A percentile compares a stretch with the other conserved stretches of the same genome.
These are phyloP conservation scores for Podochytrium sp. DNA, from an alignment of 192 early-diverging fungal species.

Conservation along the genomic window DNA sequence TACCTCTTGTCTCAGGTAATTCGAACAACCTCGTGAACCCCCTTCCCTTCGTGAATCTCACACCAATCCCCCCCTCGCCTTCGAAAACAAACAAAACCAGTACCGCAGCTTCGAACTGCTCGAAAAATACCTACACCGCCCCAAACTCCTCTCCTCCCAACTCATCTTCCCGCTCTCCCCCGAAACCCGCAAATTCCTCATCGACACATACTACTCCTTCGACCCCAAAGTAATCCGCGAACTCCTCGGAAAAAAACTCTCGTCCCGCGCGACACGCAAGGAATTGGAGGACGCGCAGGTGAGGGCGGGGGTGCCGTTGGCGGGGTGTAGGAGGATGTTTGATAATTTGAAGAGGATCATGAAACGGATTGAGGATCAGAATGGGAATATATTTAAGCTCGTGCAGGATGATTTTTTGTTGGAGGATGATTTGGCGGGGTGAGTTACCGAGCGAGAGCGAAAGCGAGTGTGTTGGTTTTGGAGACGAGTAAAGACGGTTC, in stretches of 20 bases:
- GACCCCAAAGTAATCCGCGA: slow-evolving; percentile 35
- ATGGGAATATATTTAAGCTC: slow-evolving; percentile 50
- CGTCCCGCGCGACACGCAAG: slow-evolving; percentile 44
- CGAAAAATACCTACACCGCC: slow-evolving; percentile 47
- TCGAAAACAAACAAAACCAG: no score
- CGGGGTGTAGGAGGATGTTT: slow-evolving; percentile 60
- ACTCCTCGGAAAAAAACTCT: slow-evolving; percentile 59
- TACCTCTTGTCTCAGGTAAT: slow-evolving; percentile 36
- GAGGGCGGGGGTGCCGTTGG: slow-evolving; percentile 37
- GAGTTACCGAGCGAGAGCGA: no score
- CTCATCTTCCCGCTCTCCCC: slow-evolving; percentile 45
- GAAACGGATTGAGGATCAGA: slow-evolving; percentile 60
- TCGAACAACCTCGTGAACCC: not conserved
- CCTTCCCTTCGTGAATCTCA: not conserved
- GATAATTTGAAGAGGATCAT: slow-evolving; percentile 69
- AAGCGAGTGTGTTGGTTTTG: no score
- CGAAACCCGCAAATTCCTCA: slow-evolving; percentile 35
- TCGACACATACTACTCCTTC: slow-evolving; percentile 55
- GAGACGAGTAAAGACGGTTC: no score
- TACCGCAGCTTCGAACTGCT: slow-evolving; percentile 56
- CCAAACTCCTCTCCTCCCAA: slow-evolving; percentile 40
- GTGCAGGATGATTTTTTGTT: slow-evolving; percentile 58
- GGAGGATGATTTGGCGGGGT: slow-evolving; percentile 50
- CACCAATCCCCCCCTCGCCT: no score
- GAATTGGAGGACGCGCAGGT: slow-evolving; percentile 51